Percentiles rank a stretch among this genome's conserved stretches.
These are phyloP conservation scores for Viola odorata DNA, from an alignment of 345 rosid species.

Conservation along the genomic window DNA sequence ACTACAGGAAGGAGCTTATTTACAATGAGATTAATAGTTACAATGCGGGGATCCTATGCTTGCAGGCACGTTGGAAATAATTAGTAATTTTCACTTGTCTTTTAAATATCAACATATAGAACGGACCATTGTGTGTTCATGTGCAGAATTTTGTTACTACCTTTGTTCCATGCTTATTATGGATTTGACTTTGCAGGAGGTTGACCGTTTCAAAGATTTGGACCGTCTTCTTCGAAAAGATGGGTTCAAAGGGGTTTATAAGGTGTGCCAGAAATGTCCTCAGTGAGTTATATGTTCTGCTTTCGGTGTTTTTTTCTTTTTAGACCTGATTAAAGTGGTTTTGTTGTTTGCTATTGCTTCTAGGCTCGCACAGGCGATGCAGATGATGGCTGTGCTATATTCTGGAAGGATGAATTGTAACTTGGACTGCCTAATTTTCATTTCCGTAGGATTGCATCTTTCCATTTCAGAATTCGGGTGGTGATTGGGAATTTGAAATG, in stretches of 20 bases:
- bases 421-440: slow-evolving; percentile 1
- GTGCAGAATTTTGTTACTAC: background rate
- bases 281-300: background rate
- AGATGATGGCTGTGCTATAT: slow-evolving; percentile 80
- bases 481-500: background rate
- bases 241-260: slow-evolving; percentile 70
- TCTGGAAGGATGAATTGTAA: slow-evolving; percentile 75
- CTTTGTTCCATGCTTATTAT: background rate
- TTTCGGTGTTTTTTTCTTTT: background rate
- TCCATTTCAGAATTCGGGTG: background rate
- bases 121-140: too few species aligned
- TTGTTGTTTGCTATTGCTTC: slow-evolving; percentile 17
- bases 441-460: background rate
- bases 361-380: slow-evolving; percentile 88
- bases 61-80: slow-evolving; percentile 22
- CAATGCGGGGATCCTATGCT: slow-evolving; percentile 26
- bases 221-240: slow-evolving; percentile 40
- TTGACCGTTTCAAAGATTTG: slow-evolving; percentile 23
- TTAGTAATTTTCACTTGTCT: background rate
- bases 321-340: slow-evolving; percentile 1
- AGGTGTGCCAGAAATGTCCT: slow-evolving; percentile 37
- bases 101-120: background rate
- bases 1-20: slow-evolving; percentile 22
- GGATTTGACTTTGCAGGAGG: slow-evolving; percentile 9
- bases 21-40: slow-evolving; percentile 19